Percentiles rank a stretch among this genome's conserved stretches.
Evolutionary conservation across 2,329 filamentous ascomycete genomes (phyloP).

Genomic region (Tolypocladium tropicale): DNA sequence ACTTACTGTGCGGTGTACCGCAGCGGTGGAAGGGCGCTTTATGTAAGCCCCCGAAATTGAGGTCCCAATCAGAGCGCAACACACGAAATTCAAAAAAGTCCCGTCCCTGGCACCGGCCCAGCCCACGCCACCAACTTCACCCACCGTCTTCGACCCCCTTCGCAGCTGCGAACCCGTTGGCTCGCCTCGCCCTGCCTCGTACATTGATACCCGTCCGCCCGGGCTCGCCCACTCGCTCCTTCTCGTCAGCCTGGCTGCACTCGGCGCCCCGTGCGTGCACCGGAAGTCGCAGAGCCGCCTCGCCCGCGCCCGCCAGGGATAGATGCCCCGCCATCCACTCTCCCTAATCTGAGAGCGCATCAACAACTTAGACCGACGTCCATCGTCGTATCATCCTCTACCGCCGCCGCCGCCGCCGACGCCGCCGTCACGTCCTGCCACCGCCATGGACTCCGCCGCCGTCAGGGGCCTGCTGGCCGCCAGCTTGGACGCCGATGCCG

Average conservation of each 20-base stretch:
- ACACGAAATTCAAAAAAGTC: conserved; percentile 2
- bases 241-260: not conserved
- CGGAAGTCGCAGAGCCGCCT: not conserved
- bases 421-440: conserved; percentile 1
- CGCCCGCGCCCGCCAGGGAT: not conserved
- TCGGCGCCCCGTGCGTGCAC: not conserved
- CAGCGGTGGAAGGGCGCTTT: too few species aligned
- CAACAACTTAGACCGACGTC: not conserved
- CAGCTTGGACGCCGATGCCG: conserved; percentile 65
- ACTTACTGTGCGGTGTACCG: too few species aligned
- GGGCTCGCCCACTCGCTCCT: not conserved
- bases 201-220: not conserved
- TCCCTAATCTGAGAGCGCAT: conserved; percentile 4
- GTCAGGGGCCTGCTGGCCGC: conserved; percentile 68
- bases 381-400: not conserved
- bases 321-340: conserved; percentile 4
- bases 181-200: not conserved
- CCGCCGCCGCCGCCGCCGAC: not conserved
- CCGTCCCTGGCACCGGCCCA: not conserved
- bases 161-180: not conserved
- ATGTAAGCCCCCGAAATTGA: not conserved
- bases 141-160: not conserved
- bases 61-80: conserved; percentile 1
- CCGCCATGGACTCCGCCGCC: conserved; percentile 61
- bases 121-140: not conserved